phyloP scores from a whole-genome alignment of 257 asterid genomes.

The Lycium barbarum region DNA sequence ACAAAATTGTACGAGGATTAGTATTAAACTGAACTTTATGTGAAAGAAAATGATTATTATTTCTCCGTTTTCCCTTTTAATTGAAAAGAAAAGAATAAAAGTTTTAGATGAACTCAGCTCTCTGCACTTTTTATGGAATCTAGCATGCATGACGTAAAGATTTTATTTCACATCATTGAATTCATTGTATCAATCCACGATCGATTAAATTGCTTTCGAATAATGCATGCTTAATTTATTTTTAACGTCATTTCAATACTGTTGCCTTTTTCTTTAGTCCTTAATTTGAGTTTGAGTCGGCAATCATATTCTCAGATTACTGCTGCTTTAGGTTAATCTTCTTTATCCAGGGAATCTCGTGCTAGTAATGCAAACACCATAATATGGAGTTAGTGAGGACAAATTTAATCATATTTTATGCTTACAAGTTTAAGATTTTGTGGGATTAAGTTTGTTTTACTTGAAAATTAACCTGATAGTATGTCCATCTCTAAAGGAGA shows the following conservation, averaged over 20 bases:
- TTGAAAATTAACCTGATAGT: background rate
- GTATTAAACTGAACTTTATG: conserved; percentile 11
- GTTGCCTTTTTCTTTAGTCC: background rate
- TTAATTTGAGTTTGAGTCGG: background rate
- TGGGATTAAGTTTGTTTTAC: background rate
- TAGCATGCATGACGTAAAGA: background rate
- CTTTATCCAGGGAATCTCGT: background rate
- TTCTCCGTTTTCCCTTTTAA: background rate
- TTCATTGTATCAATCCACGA: conserved; percentile 24
- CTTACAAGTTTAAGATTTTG: background rate
- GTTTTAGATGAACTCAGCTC: background rate
- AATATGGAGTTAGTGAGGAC: background rate
- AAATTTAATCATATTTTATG: background rate
- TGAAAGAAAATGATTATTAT: background rate
- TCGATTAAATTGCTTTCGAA: background rate
- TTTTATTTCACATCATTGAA: background rate
- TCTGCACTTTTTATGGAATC: background rate
- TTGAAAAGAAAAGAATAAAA: background rate
- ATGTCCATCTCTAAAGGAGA: background rate
- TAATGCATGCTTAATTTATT: background rate
- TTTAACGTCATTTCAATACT: background rate
- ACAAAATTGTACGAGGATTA: background rate
- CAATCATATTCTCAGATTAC: background rate
- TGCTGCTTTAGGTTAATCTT: background rate
- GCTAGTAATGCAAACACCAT: background rate